Evolutionary conservation across 495 filamentous ascomycete species (phyloP).

Genomic region (Emericellopsis terricola): DNA sequence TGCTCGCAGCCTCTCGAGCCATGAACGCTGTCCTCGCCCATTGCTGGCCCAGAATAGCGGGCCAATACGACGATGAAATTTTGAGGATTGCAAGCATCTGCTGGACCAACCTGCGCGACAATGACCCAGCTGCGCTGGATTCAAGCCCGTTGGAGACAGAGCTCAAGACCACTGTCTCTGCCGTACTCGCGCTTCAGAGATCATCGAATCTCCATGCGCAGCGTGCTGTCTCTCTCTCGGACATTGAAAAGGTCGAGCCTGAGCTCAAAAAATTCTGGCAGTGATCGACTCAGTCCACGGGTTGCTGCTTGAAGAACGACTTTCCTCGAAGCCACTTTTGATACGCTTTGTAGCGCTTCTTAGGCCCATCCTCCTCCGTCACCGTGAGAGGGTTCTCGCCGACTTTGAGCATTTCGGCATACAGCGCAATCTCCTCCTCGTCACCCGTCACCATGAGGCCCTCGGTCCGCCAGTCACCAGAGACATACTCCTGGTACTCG

Average conservation of each 20-base stretch:
- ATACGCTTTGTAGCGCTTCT: conserved; percentile 94
- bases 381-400: conserved; percentile 78
- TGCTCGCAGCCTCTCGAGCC: conserved; percentile 32
- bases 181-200: too few species aligned
- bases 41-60: conserved; percentile 53
- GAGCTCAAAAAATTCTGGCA: conserved; percentile 4
- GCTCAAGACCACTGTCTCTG: too few species aligned
- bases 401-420: conserved; percentile 55
- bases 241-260: not conserved
- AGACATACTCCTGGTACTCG: conserved; percentile 61
- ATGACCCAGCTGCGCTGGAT: conserved; percentile 11
- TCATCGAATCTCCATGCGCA: too few species aligned
- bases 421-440: conserved; percentile 58
- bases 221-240: too few species aligned
- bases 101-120: conserved; percentile 43
- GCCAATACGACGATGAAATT: conserved; percentile 47
- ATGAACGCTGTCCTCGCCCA: conserved; percentile 42
- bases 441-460: conserved; percentile 11
- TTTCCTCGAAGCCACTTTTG: conserved; percentile 85
- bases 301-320: conserved; percentile 81
- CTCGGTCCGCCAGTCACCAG: conserved; percentile 29
- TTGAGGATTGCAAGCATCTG: conserved; percentile 42
- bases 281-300: conserved; percentile 34
- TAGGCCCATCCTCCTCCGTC: conserved; percentile 58
- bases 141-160: conserved; percentile 21